Evolutionary conservation across 176 grass and related monocot species (phyloP).

Genomic region (Triticum urartu): DNA sequence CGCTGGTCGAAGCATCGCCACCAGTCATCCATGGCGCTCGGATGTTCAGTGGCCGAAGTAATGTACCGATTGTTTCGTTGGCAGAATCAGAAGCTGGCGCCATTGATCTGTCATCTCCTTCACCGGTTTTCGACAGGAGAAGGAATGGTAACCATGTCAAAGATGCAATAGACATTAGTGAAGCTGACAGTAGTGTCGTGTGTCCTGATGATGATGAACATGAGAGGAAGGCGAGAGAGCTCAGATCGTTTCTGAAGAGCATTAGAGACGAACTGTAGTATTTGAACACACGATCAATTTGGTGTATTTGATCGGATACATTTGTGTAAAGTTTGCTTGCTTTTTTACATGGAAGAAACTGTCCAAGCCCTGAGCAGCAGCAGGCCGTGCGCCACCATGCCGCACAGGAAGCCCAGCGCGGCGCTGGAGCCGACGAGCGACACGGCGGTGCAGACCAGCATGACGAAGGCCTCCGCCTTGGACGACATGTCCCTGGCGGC

Average conservation of each 20-base stretch:
- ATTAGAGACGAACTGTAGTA: conserved; percentile 49
- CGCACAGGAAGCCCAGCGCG: conserved; percentile 73
- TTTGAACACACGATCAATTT: conserved; percentile 21
- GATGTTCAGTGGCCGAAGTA: neutral
- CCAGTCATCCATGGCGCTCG: neutral
- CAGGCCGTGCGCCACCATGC: conserved; percentile 52
- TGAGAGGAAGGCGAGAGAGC: conserved; percentile 21
- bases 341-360: conserved; percentile 21
- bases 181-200: neutral
- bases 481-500: conserved; percentile 79
- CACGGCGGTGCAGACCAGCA: conserved; percentile 74
- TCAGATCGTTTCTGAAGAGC: conserved; percentile 32
- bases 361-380: conserved; percentile 50
- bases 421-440: conserved; percentile 81
- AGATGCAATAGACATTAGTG: conserved; percentile 17
- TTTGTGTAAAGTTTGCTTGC: neutral
- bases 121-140: neutral
- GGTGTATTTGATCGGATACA: neutral
- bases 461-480: conserved; percentile 73
- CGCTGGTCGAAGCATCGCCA: conserved; percentile 35
- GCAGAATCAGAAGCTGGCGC: neutral
- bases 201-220: neutral
- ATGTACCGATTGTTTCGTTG: neutral
- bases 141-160: neutral
- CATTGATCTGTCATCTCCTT: conserved; percentile 57